Percentiles rank a stretch among this genome's conserved stretches.
phyloP scores from a whole-genome alignment of 2,329 filamentous ascomycete genomes.

The Keithomyces neogunnii region DNA sequence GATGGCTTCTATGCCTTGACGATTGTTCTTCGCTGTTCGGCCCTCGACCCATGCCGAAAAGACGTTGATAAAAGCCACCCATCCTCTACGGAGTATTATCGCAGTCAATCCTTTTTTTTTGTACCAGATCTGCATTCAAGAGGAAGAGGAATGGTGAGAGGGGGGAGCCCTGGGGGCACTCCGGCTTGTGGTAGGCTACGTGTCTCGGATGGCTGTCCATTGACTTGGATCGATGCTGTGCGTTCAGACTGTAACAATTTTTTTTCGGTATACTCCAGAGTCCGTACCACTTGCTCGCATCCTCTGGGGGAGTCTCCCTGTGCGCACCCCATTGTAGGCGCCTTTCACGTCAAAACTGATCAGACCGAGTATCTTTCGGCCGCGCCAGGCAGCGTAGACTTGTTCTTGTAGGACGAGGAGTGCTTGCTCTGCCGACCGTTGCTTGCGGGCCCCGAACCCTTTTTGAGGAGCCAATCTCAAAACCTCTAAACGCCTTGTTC shows the following conservation, averaged over 20 bases:
- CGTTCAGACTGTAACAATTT: conserved; percentile 9
- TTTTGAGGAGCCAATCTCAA: too few species aligned
- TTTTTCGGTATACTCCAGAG: conserved; percentile 10
- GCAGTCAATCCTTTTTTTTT: too few species aligned
- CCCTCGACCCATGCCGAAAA: conserved; percentile 10
- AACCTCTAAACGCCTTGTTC: too few species aligned
- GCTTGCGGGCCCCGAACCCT: conserved; percentile 10
- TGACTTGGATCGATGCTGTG: neutral
- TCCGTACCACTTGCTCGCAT: conserved; percentile 11
- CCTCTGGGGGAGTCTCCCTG: conserved; percentile 17
- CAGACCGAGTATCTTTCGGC: conserved; percentile 16
- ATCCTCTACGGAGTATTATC: neutral
- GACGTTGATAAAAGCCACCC: conserved; percentile 9
- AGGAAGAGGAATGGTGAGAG: conserved; percentile 27
- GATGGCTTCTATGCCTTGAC: conserved; percentile 13
- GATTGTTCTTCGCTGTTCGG: conserved; percentile 9
- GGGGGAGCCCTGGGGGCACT: conserved; percentile 22
- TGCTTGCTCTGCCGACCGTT: conserved; percentile 10
- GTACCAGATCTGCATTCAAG: conserved; percentile 10
- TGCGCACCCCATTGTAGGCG: conserved; percentile 29
- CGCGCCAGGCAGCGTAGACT: neutral
- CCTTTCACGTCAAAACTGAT: conserved; percentile 31
- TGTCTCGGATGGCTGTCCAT: neutral
- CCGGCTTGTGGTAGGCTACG: conserved; percentile 11
- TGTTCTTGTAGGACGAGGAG: conserved; percentile 4